These are phyloP conservation scores for Gracilaria domingensis DNA, from an alignment of 23 red algal species.

Conservation along the genomic window DNA sequence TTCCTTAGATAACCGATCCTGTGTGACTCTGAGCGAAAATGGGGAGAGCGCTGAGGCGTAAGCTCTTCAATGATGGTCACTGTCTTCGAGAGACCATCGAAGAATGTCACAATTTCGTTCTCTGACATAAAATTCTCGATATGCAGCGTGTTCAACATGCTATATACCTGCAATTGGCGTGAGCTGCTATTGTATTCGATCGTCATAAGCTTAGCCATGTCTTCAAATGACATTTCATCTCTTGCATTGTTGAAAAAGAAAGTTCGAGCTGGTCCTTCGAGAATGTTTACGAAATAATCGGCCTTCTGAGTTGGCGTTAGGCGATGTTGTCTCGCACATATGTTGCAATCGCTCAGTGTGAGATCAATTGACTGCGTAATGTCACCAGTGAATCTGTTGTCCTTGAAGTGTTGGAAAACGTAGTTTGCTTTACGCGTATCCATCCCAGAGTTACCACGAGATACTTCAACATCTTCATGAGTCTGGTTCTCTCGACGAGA, in stretches of 20 bases:
- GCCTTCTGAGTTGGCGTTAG: conserved; percentile 29
- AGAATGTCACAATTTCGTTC: conserved; percentile 28
- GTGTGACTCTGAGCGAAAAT: conserved; percentile 17
- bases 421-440: conserved; percentile 28
- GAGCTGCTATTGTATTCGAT: conserved; percentile 7
- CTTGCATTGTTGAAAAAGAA: conserved; percentile 62
- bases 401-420: conserved; percentile 66
- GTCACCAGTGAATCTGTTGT: conserved; percentile 37
- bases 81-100: conserved; percentile 45
- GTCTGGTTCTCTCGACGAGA: too few relatives aligned
- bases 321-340: conserved; percentile 41
- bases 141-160: conserved; percentile 13
- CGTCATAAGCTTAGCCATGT: conserved; percentile 29
- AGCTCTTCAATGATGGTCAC: conserved; percentile 15
- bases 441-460: conserved; percentile 26
- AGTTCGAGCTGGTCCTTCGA: too few relatives aligned
- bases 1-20: conserved; percentile 54
- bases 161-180: too few relatives aligned
- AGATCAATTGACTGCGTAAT: conserved; percentile 39
- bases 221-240: conserved; percentile 18
- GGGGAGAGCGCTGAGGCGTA: conserved; percentile 6
- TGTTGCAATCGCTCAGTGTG: conserved; percentile 30
- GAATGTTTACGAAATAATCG: too few relatives aligned
- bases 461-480: neutral
- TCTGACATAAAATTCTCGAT: conserved; percentile 55